phyloP scores from a whole-genome alignment of 768 basidiomycete species.

The Cystofilobasidium capitatum region DNA sequence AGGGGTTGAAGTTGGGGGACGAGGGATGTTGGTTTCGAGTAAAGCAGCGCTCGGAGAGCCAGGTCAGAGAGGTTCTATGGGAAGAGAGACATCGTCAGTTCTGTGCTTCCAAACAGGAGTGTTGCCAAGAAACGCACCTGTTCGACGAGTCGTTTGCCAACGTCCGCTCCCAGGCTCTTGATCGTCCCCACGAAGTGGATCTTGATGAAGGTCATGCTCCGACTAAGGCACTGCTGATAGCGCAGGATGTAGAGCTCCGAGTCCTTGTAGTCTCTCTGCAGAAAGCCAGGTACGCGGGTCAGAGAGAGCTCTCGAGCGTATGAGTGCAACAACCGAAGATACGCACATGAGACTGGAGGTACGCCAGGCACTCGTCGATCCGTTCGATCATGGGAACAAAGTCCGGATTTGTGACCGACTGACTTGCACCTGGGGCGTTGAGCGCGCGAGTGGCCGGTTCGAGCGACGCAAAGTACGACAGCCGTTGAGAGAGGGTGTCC shows the following conservation, averaged over 20 bases:
- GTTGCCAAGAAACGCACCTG: background rate
- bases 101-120: too few species aligned
- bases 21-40: constrained; percentile 72
- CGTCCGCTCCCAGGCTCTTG: constrained; percentile 65
- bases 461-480: constrained; percentile 91
- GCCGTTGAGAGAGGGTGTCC: constrained; percentile 65
- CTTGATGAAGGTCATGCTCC: constrained; percentile 95
- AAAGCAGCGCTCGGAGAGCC: constrained; percentile 60
- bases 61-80: constrained; percentile 63
- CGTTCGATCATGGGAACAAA: constrained; percentile 95
- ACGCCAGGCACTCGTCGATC: constrained; percentile 88
- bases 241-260: constrained; percentile 89
- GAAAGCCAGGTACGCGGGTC: background rate
- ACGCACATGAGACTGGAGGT: constrained; percentile 73
- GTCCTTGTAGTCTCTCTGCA: constrained; percentile 79
- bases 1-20: constrained; percentile 65
- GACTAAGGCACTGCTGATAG: constrained; percentile 95
- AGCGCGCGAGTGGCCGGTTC: constrained; percentile 87
- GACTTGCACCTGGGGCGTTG: constrained; percentile 76
- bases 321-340: background rate
- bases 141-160: constrained; percentile 56
- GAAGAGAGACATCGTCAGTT: background rate
- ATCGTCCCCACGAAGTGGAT: constrained; percentile 89
- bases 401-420: constrained; percentile 77
- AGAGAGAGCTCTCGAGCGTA: background rate